A percentile compares a stretch with the other conserved stretches of the same genome.
phyloP scores from a whole-genome alignment of 768 basidiomycete genomes.

The Boletus sp. region DNA sequence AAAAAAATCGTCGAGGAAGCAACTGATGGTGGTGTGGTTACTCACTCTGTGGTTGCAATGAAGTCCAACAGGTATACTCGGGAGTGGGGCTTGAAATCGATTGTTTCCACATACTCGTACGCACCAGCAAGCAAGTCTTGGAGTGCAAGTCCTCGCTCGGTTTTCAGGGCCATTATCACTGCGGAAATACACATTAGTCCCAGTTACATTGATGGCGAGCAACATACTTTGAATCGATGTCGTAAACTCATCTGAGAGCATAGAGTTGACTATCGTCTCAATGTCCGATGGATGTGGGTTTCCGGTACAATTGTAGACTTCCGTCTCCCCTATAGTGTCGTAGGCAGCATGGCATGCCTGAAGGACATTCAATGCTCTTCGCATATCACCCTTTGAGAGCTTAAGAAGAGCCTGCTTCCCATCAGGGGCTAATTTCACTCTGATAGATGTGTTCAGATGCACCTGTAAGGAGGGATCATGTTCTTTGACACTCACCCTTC shows the following conservation, averaged over 20 bases:
- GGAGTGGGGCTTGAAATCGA: slow-evolving; percentile 85
- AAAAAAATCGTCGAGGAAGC: background rate
- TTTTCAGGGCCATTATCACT: slow-evolving; percentile 89
- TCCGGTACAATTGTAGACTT: slow-evolving; percentile 96
- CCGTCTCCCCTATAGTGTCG: slow-evolving; percentile 80
- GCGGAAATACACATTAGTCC: background rate
- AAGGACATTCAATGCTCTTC: slow-evolving; percentile 90
- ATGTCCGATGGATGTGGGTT: slow-evolving; percentile 96
- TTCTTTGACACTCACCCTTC: slow-evolving; percentile 63
- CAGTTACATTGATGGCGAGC: background rate
- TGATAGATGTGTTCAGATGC: slow-evolving; percentile 31
- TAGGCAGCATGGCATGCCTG: slow-evolving; percentile 99
- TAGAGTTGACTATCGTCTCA: slow-evolving; percentile 87
- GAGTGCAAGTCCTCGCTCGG: slow-evolving; percentile 88
- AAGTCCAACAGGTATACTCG: slow-evolving; percentile 90
- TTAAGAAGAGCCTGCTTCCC: slow-evolving; percentile 89
- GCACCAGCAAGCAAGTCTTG: slow-evolving; percentile 93
- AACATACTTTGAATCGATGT: slow-evolving; percentile 78
- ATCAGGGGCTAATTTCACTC: slow-evolving; percentile 82
- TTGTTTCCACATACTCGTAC: slow-evolving; percentile 84
- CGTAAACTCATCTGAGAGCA: slow-evolving; percentile 95
- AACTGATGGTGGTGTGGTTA: slow-evolving; percentile 4
- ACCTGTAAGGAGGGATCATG: background rate
- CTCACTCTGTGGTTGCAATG: slow-evolving; percentile 93
- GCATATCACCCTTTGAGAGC: slow-evolving; percentile 97